Evolutionary conservation across 177 flowering plant species (phyloP), one percentile per base, ranked within the genome.

Genomic region (Tripterygium wilfordii): DNA sequence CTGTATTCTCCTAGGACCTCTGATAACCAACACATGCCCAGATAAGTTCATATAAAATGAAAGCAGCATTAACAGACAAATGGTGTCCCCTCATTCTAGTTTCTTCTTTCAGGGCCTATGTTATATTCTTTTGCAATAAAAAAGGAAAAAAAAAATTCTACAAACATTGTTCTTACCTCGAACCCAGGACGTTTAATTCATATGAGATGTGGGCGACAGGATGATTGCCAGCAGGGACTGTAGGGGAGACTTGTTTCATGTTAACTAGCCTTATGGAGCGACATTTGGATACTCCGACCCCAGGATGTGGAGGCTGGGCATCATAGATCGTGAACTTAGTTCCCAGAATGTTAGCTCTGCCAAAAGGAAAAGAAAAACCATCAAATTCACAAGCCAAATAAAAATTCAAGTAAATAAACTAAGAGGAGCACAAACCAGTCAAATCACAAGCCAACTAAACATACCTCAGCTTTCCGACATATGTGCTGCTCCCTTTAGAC

Each of bases 291-390:
- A 71, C 64, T 56, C 38, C 65, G 21, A 83, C 79, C 23, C 67
- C 82, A 42, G 54, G 41, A 52, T 60, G 62, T 28, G 86, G 80
- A 24, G 84, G 81, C 50, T 83, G 91, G 14, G 75, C 69, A 68
- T 83, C 95, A 64, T 71, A 81, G 27, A 83, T 50, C 28, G 78
- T 70, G 57, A 86, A 83, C 61, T 83, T 86, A 24, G 95, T 83
- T 10, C 91, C 95, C 23, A 86, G 69, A 59, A 86, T 80, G 66
- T 86, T 86, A 23, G 95, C 79, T 56, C 95, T 83, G 70, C 48
- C 19, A n/a, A n/a, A n/a, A 40, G 2, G 12, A 9, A 51, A 42
- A 29, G 30, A 40, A 47, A 25, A n/a, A n/a, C n/a, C n/a, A n/a
- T 41, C 1, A 9, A 23, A 41, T 38, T 14, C 22, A 4, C 9